Conservation (phyloP, 2,329 filamentous ascomycete species). For the Ceratocystis diversiconidia region DNA sequence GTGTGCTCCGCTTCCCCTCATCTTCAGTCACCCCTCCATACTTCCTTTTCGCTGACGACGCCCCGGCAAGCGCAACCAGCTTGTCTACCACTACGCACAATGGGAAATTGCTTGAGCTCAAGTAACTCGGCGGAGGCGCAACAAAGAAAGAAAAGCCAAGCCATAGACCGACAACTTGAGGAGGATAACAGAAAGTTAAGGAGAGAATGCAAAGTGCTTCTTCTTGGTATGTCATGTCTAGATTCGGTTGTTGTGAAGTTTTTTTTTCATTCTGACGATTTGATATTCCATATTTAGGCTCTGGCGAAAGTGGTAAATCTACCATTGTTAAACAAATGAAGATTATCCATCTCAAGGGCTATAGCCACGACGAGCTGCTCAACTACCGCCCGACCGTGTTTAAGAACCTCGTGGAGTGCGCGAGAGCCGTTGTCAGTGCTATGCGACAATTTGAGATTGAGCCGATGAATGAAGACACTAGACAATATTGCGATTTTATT, state of each 20-base stretch:
- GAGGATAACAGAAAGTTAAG: constrained; percentile 86
- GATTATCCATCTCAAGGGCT: constrained; percentile 97
- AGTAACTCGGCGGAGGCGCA: constrained; percentile 66
- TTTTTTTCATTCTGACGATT: background rate
- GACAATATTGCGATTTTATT: constrained; percentile 63
- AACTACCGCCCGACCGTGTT: constrained; percentile 94
- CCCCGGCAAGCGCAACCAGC: background rate
- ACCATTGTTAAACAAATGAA: constrained; percentile 99
- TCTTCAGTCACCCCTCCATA: background rate
- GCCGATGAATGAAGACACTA: constrained; percentile 56
- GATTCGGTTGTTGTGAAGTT: no score
- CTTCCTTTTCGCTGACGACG: background rate
- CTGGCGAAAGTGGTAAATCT: constrained; percentile 95
- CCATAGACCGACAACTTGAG: constrained; percentile 84
- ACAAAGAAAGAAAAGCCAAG: constrained; percentile 90
- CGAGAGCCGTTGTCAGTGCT: constrained; percentile 78
- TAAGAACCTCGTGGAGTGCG: constrained; percentile 95
- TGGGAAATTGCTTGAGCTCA: constrained; percentile 90
- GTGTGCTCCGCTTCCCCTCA: background rate
- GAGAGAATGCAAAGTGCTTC: constrained; percentile 95
- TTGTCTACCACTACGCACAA: constrained; percentile 30
- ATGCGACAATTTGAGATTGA: constrained; percentile 86
- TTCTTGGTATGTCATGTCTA: constrained; percentile 58
- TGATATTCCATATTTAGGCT: constrained; percentile 43
- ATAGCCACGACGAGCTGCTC: constrained; percentile 82